Evolutionary conservation across 2,329 filamentous ascomycete genomes (phyloP).

Genomic region (Phialocephala sp.): DNA sequence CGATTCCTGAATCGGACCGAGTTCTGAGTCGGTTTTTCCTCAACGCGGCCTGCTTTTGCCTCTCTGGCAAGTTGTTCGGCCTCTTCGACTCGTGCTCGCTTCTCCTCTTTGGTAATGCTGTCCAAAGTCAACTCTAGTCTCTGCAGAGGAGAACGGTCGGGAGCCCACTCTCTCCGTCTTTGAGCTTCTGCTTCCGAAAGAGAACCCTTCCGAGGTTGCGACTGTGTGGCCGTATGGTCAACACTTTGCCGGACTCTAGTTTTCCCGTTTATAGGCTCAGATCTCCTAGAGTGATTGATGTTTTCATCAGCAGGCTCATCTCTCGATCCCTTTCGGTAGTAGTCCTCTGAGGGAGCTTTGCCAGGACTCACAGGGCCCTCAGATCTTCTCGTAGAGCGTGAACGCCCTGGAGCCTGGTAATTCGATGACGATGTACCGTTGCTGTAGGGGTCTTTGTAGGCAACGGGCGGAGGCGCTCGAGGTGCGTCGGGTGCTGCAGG

Average conservation of each 20-base stretch:
- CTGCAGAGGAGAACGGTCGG: slow-evolving; percentile 88
- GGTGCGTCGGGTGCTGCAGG: slow-evolving; percentile 67
- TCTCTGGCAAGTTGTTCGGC: slow-evolving; percentile 78
- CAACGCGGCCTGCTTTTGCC: slow-evolving; percentile 39
- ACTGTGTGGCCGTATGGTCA: slow-evolving; percentile 17
- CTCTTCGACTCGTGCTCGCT: slow-evolving; percentile 81
- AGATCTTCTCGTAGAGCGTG: slow-evolving; percentile 40
- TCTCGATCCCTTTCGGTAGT: slow-evolving; percentile 26
- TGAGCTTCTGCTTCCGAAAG: slow-evolving; percentile 43
- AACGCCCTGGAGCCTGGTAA: slow-evolving; percentile 41
- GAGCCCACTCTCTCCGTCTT: slow-evolving; percentile 65
- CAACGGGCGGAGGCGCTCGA: slow-evolving; percentile 59
- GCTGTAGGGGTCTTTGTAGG: slow-evolving; percentile 58
- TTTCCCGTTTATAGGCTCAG: slow-evolving; percentile 1
- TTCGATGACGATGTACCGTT: slow-evolving; percentile 45
- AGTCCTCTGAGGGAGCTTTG: slow-evolving; percentile 32
- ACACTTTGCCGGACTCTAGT: slow-evolving; percentile 10
- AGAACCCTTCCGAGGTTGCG: slow-evolving; percentile 46
- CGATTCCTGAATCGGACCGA: slow-evolving; percentile 42
- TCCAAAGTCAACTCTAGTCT: slow-evolving; percentile 89
- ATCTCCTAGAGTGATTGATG: not conserved
- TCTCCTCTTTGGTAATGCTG: slow-evolving; percentile 95
- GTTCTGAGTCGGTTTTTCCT: slow-evolving; percentile 37
- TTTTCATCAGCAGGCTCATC: slow-evolving; percentile 10
- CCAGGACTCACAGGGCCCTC: slow-evolving; percentile 36